phyloP scores from a whole-genome alignment of 805 yeast genomes.

The Metschnikowia santaceciliae region DNA sequence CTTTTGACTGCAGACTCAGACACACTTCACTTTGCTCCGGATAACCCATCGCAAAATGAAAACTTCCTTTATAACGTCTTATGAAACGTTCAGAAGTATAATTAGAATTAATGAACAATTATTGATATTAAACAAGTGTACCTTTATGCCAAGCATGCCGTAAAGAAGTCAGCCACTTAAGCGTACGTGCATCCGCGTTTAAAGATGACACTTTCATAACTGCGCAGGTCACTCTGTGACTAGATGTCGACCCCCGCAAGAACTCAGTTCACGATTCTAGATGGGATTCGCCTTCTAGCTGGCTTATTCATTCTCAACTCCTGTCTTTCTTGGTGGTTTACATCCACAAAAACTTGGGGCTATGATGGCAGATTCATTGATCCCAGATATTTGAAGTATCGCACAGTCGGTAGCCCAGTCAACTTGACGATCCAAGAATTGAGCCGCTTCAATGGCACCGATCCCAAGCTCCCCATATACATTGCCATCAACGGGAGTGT shows the following conservation, averaged over 20 bases:
- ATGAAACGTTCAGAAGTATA: neutral
- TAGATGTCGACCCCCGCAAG: neutral
- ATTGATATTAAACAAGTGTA: neutral
- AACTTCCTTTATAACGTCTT: constrained; percentile 13
- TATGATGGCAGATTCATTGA: constrained; percentile 48
- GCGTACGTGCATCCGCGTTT: neutral
- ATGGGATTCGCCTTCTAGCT: constrained; percentile 39
- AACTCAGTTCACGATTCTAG: constrained; percentile 23
- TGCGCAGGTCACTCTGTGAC: neutral
- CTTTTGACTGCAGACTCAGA: constrained; percentile 36
- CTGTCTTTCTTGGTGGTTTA: constrained; percentile 53
- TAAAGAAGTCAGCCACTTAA: neutral
- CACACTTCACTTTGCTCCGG: constrained; percentile 31
- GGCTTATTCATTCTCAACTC: constrained; percentile 48
- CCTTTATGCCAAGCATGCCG: neutral
- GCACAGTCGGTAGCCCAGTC: constrained; percentile 15
- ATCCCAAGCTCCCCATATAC: constrained; percentile 48
- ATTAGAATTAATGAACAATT: neutral
- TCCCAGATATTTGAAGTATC: constrained; percentile 35
- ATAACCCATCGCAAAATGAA: constrained; percentile 11
- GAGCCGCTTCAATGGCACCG: constrained; percentile 48
- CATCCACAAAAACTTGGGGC: constrained; percentile 60
- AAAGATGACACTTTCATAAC: neutral
- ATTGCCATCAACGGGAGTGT: constrained; percentile 58
- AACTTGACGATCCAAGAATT: constrained; percentile 45